Base-by-base conservation (phyloP, 331 rosid genomes). In the Cydonia oblonga region DNA sequence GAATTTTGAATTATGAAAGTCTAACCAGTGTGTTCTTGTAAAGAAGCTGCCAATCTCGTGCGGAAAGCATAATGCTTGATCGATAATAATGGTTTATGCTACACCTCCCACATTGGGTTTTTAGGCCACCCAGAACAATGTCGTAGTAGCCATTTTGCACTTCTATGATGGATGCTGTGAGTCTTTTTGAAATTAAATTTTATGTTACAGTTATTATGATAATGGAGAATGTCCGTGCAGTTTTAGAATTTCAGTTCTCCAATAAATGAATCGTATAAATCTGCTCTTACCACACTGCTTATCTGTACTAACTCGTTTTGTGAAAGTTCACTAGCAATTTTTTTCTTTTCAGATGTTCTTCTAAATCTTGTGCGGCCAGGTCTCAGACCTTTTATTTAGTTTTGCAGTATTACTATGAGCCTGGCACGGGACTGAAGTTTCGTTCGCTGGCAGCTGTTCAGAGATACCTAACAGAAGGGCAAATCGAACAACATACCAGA, bases 371-470 rank as follows among this genome's bases (percentile, higher is more conserved):
- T 56, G 24, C 3, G 11, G 53, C 42, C 40, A 74, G 52, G 19
- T 28, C 52, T 26, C 9, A 33, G 52, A 29, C n/a, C 16, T 56
- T 68, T 38, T 16, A n/a, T 77, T 30, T 58, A 61, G 19, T 69
- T 69, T 28, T 30, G 79, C 88, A 90, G 93, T 87, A 26, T 19
- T 61, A 62, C 66, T 38, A 73, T 78, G 96, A 87, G 75, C 91
- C 87, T n/a, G 69, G 38, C 28, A 86, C 88, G 1, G 81, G 91
- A 66, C 76, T 24, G 77, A 44, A 25, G 76, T 90, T 90, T 71
- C 93, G 90, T 42, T 90, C 96, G 8, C 74, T 86, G 74, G 3
- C 68, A 69, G 81, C 87, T 63, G 91, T 86, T 58, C 52, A 81
- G 82, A 83, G 83, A 78, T 70, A 90, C 77, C 79, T 90, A 26